Evolutionary conservation across 495 filamentous ascomycete genomes (phyloP), one percentile per base, ranked within the genome.

Genomic region (Penicillium canescens): DNA sequence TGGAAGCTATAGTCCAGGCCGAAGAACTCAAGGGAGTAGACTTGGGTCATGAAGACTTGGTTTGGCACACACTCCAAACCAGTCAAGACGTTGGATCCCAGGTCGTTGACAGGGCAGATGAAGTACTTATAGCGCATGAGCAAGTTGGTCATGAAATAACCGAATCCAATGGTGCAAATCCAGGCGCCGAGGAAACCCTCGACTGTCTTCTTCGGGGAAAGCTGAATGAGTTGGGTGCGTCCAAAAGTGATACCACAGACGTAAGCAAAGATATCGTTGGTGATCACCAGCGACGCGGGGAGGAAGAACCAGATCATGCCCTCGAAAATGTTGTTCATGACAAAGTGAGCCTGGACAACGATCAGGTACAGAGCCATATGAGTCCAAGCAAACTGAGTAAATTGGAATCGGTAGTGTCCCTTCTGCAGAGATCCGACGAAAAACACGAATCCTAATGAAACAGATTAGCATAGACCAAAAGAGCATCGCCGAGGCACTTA

Each of bases 291-390:
- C 24, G 89, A 87, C 3, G 91, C 92, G 2, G 95, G 95, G 41
- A 99, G 78, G 82, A 99, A 97, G 80, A 99, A 98, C 95, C 95
- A 99, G 68, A 99, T 94, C 90, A 99, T 91, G 72, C 95, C 95
- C 75, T 99, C 95, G 69, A 99, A 93, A 54, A 98, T 87, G 73
- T 98, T 99, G 79, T 99, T 98, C 89, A 99, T 97, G 71, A 99
- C 91, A 66, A 99, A 99, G 71, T 99, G 95, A 20, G 95, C 91
- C 69, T 99, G 95, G 11, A 96, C 91, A 21, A 97, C 92, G 60
- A 99, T 97, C 63, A 99, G 75, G 77, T 96, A 97, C 28, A 99
- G 82, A 2, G 95, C 95, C 91, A 99, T 97, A 70, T 99, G 95
- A 3, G 94, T 96, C 95, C 95, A 98, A 42, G 90, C 95, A 66